A percentile compares a stretch with the other conserved stretches of the same genome.
These are phyloP conservation scores for Aethionema arabicum DNA, from an alignment of 345 rosid species.

Conservation along the genomic window DNA sequence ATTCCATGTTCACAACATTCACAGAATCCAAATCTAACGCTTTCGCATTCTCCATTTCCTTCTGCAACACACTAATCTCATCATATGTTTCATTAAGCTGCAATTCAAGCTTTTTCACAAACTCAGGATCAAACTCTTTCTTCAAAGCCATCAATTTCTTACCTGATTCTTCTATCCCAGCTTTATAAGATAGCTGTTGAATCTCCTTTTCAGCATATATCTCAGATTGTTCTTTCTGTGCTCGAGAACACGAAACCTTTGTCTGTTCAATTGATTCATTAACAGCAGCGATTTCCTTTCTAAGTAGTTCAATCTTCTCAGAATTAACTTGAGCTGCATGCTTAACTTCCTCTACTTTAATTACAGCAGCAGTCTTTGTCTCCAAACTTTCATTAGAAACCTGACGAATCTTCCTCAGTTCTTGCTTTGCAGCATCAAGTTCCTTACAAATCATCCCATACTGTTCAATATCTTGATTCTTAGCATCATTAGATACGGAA, in stretches of 20 bases:
- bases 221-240: slow-evolving; percentile 65
- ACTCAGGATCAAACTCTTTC: slow-evolving; percentile 71
- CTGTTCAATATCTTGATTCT: slow-evolving; percentile 59
- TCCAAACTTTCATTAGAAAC: slow-evolving; percentile 53
- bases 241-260: slow-evolving; percentile 69
- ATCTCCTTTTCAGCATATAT: slow-evolving; percentile 71
- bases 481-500: slow-evolving; percentile 43
- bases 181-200: slow-evolving; percentile 57
- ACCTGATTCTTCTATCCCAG: slow-evolving; percentile 61
- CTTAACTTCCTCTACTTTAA: slow-evolving; percentile 66
- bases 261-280: slow-evolving; percentile 81
- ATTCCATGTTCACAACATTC: slow-evolving; percentile 60
- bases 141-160: slow-evolving; percentile 54
- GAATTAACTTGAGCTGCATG: slow-evolving; percentile 51
- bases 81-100: slow-evolving; percentile 58
- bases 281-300: slow-evolving; percentile 65
- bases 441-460: slow-evolving; percentile 53
- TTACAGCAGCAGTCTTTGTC: slow-evolving; percentile 55
- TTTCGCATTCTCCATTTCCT: slow-evolving; percentile 69
- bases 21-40: slow-evolving; percentile 78
- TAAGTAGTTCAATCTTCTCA: slow-evolving; percentile 70
- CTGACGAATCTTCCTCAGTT: slow-evolving; percentile 69
- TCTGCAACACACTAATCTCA: slow-evolving; percentile 59
- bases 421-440: slow-evolving; percentile 78
- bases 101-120: slow-evolving; percentile 56